Evolutionary conservation across 495 filamentous ascomycete genomes (phyloP), one percentile per base, ranked within the genome.

Genomic region (Podospora comata): DNA sequence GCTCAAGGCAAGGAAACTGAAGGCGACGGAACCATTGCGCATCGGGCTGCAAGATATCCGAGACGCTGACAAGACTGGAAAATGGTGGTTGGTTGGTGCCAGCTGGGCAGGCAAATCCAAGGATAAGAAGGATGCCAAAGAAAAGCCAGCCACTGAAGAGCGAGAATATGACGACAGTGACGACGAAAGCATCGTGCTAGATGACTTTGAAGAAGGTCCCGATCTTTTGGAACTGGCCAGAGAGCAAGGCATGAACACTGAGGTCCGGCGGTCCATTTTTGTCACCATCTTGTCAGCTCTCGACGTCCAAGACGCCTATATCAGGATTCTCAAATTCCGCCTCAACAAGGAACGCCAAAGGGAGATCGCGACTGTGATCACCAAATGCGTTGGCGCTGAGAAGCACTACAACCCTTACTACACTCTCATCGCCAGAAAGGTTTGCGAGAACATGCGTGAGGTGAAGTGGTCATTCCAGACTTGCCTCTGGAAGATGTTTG

Each of bases 21-120:
- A 89, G 56, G 87, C 90, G 60, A 89, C 85, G 3, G 92, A 98
- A 72, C 93, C 95, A 18, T 84, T 99, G 57, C 86, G 91, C 23
- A 86, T 96, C 62, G 87, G 90, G 11, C 83, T 97, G 5, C 80
- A 85, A 28, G 95, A 98, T 73, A 91, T 98, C 67, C 85, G 85
- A 65, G 84, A 94, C 65, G 89, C 88, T 2, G 89, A 93, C 23
- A 93, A 90, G 71, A 92, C 91, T 78, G 95, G 95, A 3, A 97
- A 97, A 82, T 98, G 95, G 96, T 98, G 95, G 95, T 86, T 98
- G 48, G 90, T 97, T 27, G 94, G 95, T 58, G 93, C 94, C 15
- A 96, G 92, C 78, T 97, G 93, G 90, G 75, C 80, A 11, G 86
- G 86, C 2, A 88, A 83, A 32, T 69, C 54, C 58, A 69, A 19